A percentile compares a stretch with the other conserved stretches of the same genome.
phyloP scores from a whole-genome alignment of 331 rosid genomes.

The Cucumis variabilis region DNA sequence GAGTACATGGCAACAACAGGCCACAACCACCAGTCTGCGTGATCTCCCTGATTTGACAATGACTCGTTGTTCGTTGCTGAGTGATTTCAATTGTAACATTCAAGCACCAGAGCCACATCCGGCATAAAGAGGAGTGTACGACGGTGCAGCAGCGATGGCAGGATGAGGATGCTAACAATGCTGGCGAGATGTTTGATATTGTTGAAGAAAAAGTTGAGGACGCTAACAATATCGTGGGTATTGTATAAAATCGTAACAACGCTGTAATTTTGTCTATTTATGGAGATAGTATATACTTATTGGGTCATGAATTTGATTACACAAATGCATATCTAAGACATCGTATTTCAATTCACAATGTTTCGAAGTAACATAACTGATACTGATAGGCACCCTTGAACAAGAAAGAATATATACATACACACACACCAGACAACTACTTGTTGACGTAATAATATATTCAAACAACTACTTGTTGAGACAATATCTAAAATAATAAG shows the following conservation, averaged over 20 bases:
- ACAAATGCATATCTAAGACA: neutral
- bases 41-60: neutral
- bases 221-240: neutral
- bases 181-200: constrained; percentile 15
- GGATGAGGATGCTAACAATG: constrained; percentile 33
- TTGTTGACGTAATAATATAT: neutral
- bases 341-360: neutral
- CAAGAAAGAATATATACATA: neutral
- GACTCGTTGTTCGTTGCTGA: constrained; percentile 41
- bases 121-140: constrained; percentile 56
- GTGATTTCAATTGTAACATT: constrained; percentile 44
- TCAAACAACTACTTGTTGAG: neutral
- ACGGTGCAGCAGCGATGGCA: constrained; percentile 41
- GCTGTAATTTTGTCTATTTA: neutral
- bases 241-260: neutral
- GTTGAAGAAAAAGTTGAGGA: constrained; percentile 11
- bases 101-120: constrained; percentile 53
- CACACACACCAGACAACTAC: neutral
- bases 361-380: neutral
- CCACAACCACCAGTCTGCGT: neutral
- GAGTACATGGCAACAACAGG: neutral
- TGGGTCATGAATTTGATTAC: neutral
- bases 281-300: neutral
- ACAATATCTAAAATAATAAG: neutral
- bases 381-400: constrained; percentile 7